Evolutionary conservation across 768 basidiomycete species (phyloP).

Genomic region (Leccinum uliginosum): DNA sequence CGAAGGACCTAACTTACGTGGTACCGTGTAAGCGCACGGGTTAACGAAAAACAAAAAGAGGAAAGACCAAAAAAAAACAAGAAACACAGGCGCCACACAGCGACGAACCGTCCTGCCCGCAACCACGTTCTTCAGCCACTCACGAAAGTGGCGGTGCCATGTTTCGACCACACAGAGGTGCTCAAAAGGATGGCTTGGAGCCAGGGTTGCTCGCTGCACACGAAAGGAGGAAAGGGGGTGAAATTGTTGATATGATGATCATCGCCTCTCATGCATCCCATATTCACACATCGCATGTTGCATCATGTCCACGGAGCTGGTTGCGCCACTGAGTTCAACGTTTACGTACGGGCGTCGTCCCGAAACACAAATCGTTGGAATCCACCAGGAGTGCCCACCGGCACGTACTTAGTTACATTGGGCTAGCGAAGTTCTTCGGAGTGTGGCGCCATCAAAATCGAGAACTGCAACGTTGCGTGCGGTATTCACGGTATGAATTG

Average conservation of each 20-base stretch:
- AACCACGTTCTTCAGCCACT: conserved; percentile 21
- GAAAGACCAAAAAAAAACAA: neutral
- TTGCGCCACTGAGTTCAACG: conserved; percentile 9
- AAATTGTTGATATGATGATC: neutral
- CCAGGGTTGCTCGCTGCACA: neutral
- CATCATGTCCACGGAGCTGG: conserved; percentile 13
- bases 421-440: neutral
- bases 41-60: neutral
- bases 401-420: neutral
- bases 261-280: neutral
- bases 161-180: conserved; percentile 8
- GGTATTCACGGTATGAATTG: neutral
- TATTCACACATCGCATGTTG: neutral
- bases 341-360: conserved; percentile 15
- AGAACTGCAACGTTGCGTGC: neutral
- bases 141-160: conserved; percentile 14
- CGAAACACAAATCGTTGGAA: neutral
- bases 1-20: neutral
- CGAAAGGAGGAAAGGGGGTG: neutral
- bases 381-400: neutral
- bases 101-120: conserved; percentile 11
- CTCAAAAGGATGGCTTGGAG: neutral
- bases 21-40: neutral
- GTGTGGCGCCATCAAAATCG: conserved; percentile 7
- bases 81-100: conserved; percentile 15